Evolutionary conservation across 768 basidiomycete genomes (phyloP).

Genomic region (Amanita subjunquillea): DNA sequence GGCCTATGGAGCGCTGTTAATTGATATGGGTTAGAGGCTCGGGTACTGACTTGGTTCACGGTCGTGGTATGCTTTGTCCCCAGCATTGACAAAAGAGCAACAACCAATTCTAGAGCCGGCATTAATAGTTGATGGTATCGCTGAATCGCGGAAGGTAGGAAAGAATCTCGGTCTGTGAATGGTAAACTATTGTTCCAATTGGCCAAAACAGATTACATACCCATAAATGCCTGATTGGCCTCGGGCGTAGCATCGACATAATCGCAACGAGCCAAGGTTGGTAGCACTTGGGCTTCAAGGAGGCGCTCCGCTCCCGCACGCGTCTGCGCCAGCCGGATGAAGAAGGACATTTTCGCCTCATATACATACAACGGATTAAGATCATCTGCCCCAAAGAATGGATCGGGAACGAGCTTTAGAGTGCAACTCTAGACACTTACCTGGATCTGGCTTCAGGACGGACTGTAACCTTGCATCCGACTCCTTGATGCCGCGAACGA

Average conservation of each 20-base stretch:
- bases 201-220: constrained; percentile 25
- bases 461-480: constrained; percentile 63
- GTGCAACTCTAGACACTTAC: constrained; percentile 29
- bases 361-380: constrained; percentile 89
- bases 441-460: constrained; percentile 83
- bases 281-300: constrained; percentile 66
- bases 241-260: constrained; percentile 82
- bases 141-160: constrained; percentile 78
- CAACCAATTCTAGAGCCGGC: constrained; percentile 76
- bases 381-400: constrained; percentile 46
- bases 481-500: constrained; percentile 80
- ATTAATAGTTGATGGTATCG: constrained; percentile 88
- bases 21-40: neutral
- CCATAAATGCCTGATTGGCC: constrained; percentile 72
- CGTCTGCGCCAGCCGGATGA: constrained; percentile 77
- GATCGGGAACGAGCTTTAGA: neutral
- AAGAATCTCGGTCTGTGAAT: constrained; percentile 64
- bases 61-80: constrained; percentile 59
- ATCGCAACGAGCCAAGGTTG: constrained; percentile 72
- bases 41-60: constrained; percentile 48
- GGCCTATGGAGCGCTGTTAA: constrained; percentile 33
- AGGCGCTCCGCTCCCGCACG: constrained; percentile 78
- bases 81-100: constrained; percentile 68
- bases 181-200: neutral
- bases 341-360: constrained; percentile 88